Percentiles rank a stretch among this genome's conserved stretches.
Evolutionary conservation across 306 rosid species (phyloP).

Genomic region (Fragaria vesca): DNA sequence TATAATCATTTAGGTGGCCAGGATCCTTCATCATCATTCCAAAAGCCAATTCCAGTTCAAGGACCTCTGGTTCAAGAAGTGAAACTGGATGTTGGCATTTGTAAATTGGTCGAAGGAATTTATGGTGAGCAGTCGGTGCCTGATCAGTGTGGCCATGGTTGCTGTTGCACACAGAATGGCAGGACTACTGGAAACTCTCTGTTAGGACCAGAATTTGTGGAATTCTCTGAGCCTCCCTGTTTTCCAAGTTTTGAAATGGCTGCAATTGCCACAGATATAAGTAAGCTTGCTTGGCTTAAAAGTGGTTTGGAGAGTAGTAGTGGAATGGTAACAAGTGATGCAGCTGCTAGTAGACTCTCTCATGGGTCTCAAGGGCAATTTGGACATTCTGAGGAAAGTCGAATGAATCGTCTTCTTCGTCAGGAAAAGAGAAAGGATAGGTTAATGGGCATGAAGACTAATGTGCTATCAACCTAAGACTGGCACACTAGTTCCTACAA

Average conservation of each 20-base stretch:
- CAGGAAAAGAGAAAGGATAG: conserved; percentile 26
- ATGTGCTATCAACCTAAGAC: conserved; percentile 29
- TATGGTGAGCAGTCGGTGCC: conserved; percentile 51
- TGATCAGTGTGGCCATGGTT: conserved; percentile 77
- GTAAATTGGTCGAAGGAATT: conserved; percentile 58
- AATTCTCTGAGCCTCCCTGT: conserved; percentile 66
- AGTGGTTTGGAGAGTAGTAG: conserved; percentile 87
- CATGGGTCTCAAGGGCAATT: conserved; percentile 46
- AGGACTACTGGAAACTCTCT: conserved; percentile 42
- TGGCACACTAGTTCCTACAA: background rate
- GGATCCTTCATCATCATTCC: conserved; percentile 40
- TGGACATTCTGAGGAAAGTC: conserved; percentile 39
- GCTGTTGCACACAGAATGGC: conserved; percentile 45
- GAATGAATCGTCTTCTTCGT: conserved; percentile 12
- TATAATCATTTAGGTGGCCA: conserved; percentile 48
- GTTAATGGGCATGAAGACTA: conserved; percentile 26
- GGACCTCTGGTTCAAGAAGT: conserved; percentile 59
- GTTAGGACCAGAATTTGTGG: conserved; percentile 87
- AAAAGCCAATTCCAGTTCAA: conserved; percentile 58
- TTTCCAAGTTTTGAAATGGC: conserved; percentile 87
- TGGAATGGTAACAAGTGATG: conserved; percentile 63
- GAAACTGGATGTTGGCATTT: conserved; percentile 51
- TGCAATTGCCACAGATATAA: conserved; percentile 86
- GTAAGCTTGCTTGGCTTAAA: conserved; percentile 93
- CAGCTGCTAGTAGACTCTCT: conserved; percentile 46